phyloP scores from a whole-genome alignment of 1,284 basidiomycete genomes.

The Ustilago lituana region DNA sequence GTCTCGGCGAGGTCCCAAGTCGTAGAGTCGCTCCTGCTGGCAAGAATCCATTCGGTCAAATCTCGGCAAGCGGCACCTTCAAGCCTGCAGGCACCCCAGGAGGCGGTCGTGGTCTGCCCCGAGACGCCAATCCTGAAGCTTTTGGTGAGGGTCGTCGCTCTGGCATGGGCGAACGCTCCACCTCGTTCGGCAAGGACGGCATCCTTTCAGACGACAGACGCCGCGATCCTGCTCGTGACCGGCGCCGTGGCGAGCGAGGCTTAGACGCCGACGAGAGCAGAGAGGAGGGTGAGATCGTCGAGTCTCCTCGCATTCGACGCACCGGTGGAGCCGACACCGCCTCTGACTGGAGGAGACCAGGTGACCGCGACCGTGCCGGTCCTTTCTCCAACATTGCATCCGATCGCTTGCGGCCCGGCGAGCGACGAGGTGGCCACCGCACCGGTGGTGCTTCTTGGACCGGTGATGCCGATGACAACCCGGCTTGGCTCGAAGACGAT shows the following conservation, averaged over 20 bases:
- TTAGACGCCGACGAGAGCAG: conserved; percentile 40
- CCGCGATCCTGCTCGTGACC: conserved; percentile 29
- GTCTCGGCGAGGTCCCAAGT: conserved; percentile 30
- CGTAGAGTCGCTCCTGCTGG: conserved; percentile 49
- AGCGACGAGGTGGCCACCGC: conserved; percentile 37
- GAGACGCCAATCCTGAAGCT: conserved; percentile 28
- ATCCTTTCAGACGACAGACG: conserved; percentile 39
- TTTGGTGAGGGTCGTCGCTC: conserved; percentile 31
- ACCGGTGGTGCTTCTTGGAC: conserved; percentile 46
- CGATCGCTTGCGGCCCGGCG: conserved; percentile 37
- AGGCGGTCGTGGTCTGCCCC: conserved; percentile 22
- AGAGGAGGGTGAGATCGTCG: conserved; percentile 48
- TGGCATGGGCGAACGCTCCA: conserved; percentile 45
- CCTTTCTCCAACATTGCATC: conserved; percentile 37
- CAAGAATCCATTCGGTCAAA: conserved; percentile 61
- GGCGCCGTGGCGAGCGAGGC: conserved; percentile 39
- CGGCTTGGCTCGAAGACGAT: conserved; percentile 92
- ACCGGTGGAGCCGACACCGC: conserved; percentile 44
- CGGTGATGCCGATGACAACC: conserved; percentile 78
- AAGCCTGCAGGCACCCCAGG: conserved; percentile 52
- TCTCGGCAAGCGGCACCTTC: conserved; percentile 60
- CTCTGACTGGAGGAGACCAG: conserved; percentile 47
- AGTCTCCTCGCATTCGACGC: conserved; percentile 49
- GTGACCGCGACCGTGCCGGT: conserved; percentile 39
- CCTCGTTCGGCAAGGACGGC: conserved; percentile 46